Conservation (phyloP, 192 early-diverging fungal genomes). For the Coemansia sp. region DNA sequence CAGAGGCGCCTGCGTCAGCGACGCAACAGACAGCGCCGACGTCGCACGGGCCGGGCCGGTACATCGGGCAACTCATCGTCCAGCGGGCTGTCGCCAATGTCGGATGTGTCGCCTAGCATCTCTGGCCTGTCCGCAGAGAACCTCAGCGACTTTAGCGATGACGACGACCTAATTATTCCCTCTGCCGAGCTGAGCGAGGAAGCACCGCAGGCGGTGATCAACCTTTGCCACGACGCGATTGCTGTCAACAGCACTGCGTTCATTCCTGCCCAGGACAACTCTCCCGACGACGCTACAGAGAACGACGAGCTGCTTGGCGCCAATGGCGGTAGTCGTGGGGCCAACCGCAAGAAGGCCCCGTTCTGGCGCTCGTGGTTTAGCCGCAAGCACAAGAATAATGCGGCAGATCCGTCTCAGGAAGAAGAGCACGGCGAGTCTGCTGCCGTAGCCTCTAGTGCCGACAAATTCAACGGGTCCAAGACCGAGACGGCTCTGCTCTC, state of each 20-base stretch:
- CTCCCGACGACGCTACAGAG: conserved; percentile 11
- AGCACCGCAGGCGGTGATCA: conserved; percentile 46
- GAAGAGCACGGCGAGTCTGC: conserved; percentile 20
- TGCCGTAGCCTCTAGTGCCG: conserved; percentile 6
- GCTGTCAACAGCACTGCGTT: conserved; percentile 80
- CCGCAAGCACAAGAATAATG: not conserved
- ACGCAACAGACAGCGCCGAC: conserved; percentile 37
- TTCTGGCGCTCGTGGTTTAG: conserved; percentile 22
- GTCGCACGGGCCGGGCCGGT: conserved; percentile 27
- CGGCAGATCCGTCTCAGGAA: conserved; percentile 4
- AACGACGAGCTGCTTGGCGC: conserved; percentile 19
- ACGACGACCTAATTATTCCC: conserved; percentile 46
- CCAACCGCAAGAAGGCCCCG: conserved; percentile 8
- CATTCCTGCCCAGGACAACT: conserved; percentile 25
- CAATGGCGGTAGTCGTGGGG: too few relatives aligned
- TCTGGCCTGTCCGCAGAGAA: conserved; percentile 36
- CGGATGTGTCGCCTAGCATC: conserved; percentile 36
- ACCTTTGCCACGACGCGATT: conserved; percentile 62
- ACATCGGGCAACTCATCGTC: conserved; percentile 38
- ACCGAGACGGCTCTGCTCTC: conserved; percentile 90
- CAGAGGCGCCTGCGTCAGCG: conserved; percentile 36
- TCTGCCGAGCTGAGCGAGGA: conserved; percentile 49
- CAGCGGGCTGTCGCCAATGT: conserved; percentile 39
- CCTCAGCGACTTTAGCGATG: conserved; percentile 45
- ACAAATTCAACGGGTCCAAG: conserved; percentile 81